Percentiles rank a stretch among this genome's conserved stretches.
phyloP scores from a whole-genome alignment of 2,329 filamentous ascomycete species.

The Xylaria sp. region DNA sequence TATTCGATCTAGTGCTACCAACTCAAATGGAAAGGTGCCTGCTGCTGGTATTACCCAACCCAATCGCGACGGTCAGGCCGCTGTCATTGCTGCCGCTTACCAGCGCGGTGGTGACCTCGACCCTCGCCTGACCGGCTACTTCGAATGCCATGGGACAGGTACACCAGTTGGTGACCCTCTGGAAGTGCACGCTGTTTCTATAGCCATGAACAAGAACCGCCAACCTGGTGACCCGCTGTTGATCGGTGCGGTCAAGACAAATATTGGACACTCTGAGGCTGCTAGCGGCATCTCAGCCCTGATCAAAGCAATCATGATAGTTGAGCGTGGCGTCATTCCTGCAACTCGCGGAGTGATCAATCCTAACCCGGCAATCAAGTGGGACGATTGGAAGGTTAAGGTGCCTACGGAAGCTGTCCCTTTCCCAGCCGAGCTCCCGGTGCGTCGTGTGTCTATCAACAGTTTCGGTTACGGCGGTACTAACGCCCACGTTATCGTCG shows the following conservation, averaged over 20 bases:
- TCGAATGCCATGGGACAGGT: conserved; percentile 44
- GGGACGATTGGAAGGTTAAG: too few relatives aligned
- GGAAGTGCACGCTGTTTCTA: conserved; percentile 32
- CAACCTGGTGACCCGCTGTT: conserved; percentile 6
- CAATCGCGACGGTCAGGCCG: conserved; percentile 36
- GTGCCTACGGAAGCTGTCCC: too few relatives aligned
- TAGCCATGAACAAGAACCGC: too few relatives aligned
- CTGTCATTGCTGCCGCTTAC: conserved; percentile 37
- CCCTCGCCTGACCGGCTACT: conserved; percentile 35
- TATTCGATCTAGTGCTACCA: conserved; percentile 41
- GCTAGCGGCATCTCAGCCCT: conserved; percentile 35
- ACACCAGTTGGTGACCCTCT: conserved; percentile 41
- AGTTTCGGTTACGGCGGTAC: conserved; percentile 36
- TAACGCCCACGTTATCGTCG: conserved; percentile 33
- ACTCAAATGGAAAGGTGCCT: conserved; percentile 42
- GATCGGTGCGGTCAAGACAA: conserved; percentile 34
- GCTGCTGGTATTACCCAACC: conserved; percentile 44
- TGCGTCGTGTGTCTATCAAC: conserved; percentile 29
- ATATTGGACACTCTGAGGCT: conserved; percentile 40
- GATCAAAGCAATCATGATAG: conserved; percentile 34
- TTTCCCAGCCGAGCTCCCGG: too few relatives aligned
- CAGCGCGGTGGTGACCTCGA: conserved; percentile 25
- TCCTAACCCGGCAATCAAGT: conserved; percentile 29
- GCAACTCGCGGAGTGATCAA: conserved; percentile 18
- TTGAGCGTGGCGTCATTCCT: conserved; percentile 32